These are phyloP conservation scores for Geoglossum glabrum DNA, from an alignment of 495 filamentous ascomycete genomes.

Conservation along the genomic window DNA sequence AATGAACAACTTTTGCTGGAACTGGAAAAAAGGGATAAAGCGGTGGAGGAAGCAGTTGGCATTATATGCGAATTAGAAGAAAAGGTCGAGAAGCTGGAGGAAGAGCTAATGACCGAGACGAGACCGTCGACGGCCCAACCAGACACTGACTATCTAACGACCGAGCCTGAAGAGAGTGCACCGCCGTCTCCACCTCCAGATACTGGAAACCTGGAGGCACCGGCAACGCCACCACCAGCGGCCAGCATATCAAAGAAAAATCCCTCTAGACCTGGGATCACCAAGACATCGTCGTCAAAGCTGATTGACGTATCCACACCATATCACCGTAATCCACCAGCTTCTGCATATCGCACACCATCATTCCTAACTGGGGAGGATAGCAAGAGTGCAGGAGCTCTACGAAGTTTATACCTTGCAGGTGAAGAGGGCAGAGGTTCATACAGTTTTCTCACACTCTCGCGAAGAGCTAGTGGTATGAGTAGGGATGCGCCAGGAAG, in stretches of 20 bases:
- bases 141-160: background rate
- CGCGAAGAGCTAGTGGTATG: background rate
- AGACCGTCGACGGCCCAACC: constrained; percentile 6
- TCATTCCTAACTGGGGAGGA: constrained; percentile 1
- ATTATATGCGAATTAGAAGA: constrained; percentile 61
- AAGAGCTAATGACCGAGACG: constrained; percentile 4
- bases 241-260: background rate
- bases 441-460: background rate
- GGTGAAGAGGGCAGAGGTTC: background rate
- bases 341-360: background rate
- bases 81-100: constrained; percentile 34
- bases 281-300: background rate
- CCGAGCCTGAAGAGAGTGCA: background rate
- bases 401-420: constrained; percentile 4
- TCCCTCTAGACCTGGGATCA: background rate
- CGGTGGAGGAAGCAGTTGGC: constrained; percentile 61
- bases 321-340: background rate
- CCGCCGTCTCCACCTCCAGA: background rate
- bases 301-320: constrained; percentile 9
- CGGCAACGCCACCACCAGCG: background rate
- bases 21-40: constrained; percentile 56
- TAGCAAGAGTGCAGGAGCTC: background rate
- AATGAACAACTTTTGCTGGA: constrained; percentile 51
- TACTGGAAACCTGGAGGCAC: background rate
- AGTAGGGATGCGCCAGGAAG: constrained; percentile 14